Base-by-base conservation (phyloP, 768 basidiomycete genomes). In the Mycena metata region DNA sequence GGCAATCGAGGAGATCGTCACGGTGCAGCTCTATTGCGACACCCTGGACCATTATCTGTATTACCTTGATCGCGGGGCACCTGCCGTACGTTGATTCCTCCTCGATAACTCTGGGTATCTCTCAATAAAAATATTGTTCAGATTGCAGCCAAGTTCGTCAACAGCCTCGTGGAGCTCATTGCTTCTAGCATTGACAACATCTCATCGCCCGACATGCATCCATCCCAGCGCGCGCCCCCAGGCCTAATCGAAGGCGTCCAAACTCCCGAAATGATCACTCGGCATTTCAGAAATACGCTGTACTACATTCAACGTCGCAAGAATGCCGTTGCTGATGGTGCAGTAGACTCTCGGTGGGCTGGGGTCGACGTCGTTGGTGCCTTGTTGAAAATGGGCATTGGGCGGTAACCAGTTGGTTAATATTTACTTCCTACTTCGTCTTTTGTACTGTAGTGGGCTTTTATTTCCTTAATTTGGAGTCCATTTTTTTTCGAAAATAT, bases 131-230 rank as follows among this genome's bases (percentile, higher is more conserved):
- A n/a, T 46, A 43, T 66, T 47, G 36, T 64, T 9, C 76, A 96
- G 95, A 86, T 97, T 63, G 96, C 96, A 35, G 90, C 97, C 13
- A 98, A 98, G 83, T 99, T 97, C 74, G 91, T 99, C 69, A 98
- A 97, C 79, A 95, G 93, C 68, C 88, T 99, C 49, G 96, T 99
- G 19, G 97, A 99, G 74, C 87, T 99, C 21, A 96, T 99, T 79
- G 94, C 95, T 1, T 91, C 93, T 8, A 95, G 93, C 74, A 96
- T 99, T 77, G 98, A 99, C 82, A 90, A 88, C 69, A 94, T 98
- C 73, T 88, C 91, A 42, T 92, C 93, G 0, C 90, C 92, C 19
- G 94, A 96, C 75, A 89, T 96, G 2, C 95, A 97, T 74, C 94
- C 96, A 0, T 91, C 94, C 0, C 91, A 95, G 72, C 90, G 95